phyloP scores from a whole-genome alignment of 2,329 filamentous ascomycete genomes.

The Anthostomella pinea region DNA sequence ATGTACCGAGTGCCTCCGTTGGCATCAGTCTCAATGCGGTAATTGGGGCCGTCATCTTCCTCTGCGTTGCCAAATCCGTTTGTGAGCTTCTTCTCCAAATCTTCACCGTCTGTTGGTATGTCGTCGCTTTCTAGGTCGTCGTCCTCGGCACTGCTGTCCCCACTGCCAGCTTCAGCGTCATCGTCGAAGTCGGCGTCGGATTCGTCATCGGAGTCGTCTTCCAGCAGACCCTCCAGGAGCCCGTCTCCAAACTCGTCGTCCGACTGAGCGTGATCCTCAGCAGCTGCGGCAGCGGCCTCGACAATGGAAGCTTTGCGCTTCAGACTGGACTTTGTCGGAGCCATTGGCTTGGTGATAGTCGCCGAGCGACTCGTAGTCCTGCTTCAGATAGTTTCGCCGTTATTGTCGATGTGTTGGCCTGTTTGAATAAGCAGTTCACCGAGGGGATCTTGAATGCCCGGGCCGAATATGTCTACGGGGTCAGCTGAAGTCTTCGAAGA shows the following conservation, averaged over 20 bases:
- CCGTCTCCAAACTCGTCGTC: slow-evolving; percentile 59
- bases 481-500: too few species aligned
- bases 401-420: slow-evolving; percentile 3
- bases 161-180: slow-evolving; percentile 42
- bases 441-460: too few species aligned
- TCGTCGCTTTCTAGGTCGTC: slow-evolving; percentile 40
- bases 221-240: slow-evolving; percentile 54
- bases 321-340: slow-evolving; percentile 41
- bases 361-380: too few species aligned
- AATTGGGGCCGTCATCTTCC: slow-evolving; percentile 43
- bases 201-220: slow-evolving; percentile 57
- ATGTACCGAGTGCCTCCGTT: slow-evolving; percentile 89
- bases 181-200: slow-evolving; percentile 34
- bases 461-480: too few species aligned
- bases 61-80: slow-evolving; percentile 35
- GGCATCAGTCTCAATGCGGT: slow-evolving; percentile 69
- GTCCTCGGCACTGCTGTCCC: slow-evolving; percentile 38
- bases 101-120: slow-evolving; percentile 40
- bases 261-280: slow-evolving; percentile 52
- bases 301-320: slow-evolving; percentile 65
- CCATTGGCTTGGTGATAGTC: slow-evolving; percentile 32
- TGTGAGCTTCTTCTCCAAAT: slow-evolving; percentile 34
- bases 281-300: slow-evolving; percentile 46
- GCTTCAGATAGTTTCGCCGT: too few species aligned
- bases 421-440: too few species aligned